Conservation (phyloP, 305 asterid species). For the Fraxinus paxiana region DNA sequence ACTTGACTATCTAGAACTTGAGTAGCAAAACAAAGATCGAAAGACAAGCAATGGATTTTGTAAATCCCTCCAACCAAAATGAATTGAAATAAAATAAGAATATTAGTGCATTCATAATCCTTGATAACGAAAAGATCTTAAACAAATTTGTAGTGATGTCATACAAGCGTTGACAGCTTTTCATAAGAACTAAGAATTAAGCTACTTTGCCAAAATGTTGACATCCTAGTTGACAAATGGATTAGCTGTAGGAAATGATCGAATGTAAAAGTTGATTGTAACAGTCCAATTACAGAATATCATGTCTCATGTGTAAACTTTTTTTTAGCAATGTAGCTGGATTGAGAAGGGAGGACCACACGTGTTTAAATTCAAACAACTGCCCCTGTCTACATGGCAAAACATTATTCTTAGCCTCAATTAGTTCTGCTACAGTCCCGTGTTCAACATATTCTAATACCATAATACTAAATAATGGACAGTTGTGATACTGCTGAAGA, state of each 20-base stretch:
- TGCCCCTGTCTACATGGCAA: conserved; percentile 31
- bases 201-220: too few species aligned
- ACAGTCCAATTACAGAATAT: too few species aligned
- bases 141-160: not conserved
- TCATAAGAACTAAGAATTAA: not conserved
- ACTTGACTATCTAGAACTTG: not conserved
- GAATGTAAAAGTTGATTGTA: too few species aligned
- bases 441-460: not conserved
- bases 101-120: not conserved
- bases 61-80: not conserved
- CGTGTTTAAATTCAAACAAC: conserved; percentile 37
- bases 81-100: not conserved
- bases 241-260: too few species aligned
- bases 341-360: conserved; percentile 56
- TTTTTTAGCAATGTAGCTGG: conserved; percentile 2
- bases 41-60: not conserved
- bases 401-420: conserved; percentile 43
- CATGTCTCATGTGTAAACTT: too few species aligned
- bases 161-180: conserved; percentile 30
- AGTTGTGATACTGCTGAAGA: not conserved
- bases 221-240: too few species aligned
- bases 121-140: not conserved
- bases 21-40: not conserved
- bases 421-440: conserved; percentile 40
- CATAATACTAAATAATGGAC: not conserved